These are phyloP conservation scores for Gremmenia infestans DNA, from an alignment of 2,329 filamentous ascomycete genomes.

Conservation along the genomic window DNA sequence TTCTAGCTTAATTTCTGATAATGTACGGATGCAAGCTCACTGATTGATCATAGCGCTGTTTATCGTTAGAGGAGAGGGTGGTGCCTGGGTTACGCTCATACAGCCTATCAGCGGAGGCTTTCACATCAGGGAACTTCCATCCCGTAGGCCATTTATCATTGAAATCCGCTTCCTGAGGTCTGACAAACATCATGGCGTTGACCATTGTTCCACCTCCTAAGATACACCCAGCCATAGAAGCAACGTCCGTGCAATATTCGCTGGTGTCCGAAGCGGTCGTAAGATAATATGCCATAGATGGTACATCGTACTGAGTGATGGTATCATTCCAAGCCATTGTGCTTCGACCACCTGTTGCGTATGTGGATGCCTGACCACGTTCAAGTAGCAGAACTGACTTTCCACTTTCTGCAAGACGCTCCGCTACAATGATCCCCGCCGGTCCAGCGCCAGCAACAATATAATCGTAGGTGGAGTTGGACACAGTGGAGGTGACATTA, in stretches of 20 bases:
- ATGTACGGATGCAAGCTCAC: conserved; percentile 22
- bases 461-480: conserved; percentile 48
- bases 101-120: conserved; percentile 51
- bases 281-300: conserved; percentile 59
- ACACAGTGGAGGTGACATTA: conserved; percentile 15
- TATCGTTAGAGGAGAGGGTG: conserved; percentile 58
- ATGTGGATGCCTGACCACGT: conserved; percentile 16
- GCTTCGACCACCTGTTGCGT: conserved; percentile 17
- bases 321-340: conserved; percentile 20
- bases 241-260: conserved; percentile 38
- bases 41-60: conserved; percentile 58
- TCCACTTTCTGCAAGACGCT: conserved; percentile 42
- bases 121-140: conserved; percentile 62
- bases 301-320: conserved; percentile 64
- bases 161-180: conserved; percentile 59
- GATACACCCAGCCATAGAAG: conserved; percentile 65
- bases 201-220: conserved; percentile 52
- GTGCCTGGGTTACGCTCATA: conserved; percentile 67
- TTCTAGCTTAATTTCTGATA: not conserved
- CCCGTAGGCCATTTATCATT: conserved; percentile 62
- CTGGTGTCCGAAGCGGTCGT: conserved; percentile 56
- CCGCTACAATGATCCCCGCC: conserved; percentile 52
- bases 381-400: conserved; percentile 43
- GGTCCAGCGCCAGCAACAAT: conserved; percentile 60
- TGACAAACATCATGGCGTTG: conserved; percentile 64